phyloP scores from a whole-genome alignment of 2,329 filamentous ascomycete genomes.

The Cytospora piceae region DNA sequence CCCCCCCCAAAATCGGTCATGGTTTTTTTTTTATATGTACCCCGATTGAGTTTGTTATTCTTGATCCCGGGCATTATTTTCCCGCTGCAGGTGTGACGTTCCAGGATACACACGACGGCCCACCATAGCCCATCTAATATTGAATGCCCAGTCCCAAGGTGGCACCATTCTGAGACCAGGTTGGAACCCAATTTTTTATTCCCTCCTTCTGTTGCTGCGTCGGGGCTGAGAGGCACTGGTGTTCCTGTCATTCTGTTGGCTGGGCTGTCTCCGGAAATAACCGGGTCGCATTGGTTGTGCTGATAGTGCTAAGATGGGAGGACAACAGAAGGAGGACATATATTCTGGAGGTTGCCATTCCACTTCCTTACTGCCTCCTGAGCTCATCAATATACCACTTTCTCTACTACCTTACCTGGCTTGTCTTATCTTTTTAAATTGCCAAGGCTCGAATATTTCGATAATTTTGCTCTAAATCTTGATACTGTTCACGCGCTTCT shows the following conservation, averaged over 20 bases:
- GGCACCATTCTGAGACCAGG: conserved; percentile 22
- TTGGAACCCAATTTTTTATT: background rate
- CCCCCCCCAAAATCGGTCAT: too few species aligned
- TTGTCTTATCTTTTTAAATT: background rate
- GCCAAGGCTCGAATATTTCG: background rate
- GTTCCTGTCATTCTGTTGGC: background rate
- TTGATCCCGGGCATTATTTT: background rate
- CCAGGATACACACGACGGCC: background rate
- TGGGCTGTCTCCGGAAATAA: conserved; percentile 8
- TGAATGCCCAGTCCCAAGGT: background rate
- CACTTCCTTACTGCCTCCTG: background rate
- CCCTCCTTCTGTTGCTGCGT: background rate
- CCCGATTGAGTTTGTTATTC: background rate
- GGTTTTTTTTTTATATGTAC: too few species aligned
- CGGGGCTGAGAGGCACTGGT: background rate
- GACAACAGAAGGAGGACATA: background rate
- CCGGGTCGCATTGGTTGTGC: conserved; percentile 10
- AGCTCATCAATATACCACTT: background rate
- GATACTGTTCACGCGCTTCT: background rate
- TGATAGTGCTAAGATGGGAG: background rate
- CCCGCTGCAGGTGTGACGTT: background rate
- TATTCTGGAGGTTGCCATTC: background rate
- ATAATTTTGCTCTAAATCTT: background rate
- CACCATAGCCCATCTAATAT: background rate
- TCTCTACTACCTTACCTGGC: background rate